A percentile compares a stretch with the other conserved stretches of the same genome.
Evolutionary conservation across 2,329 filamentous ascomycete species (phyloP).

Genomic region (Thermothelomyces thermophilus): DNA sequence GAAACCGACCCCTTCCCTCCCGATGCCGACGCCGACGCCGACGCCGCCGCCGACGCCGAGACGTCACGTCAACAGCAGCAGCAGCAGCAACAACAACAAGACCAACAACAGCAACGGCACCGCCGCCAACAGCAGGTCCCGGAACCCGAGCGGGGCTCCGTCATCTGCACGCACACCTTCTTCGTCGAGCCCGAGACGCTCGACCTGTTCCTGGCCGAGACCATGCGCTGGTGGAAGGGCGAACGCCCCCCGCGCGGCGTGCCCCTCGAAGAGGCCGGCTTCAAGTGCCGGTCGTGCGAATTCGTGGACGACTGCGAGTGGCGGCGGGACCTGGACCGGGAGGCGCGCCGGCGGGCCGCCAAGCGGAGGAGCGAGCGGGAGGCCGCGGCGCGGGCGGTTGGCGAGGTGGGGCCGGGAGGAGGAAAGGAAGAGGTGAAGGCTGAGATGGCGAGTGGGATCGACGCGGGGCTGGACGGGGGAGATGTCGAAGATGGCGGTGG

Average conservation of each 20-base stretch:
- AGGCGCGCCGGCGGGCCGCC: constrained; percentile 30
- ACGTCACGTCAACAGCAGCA: neutral
- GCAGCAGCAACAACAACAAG: neutral
- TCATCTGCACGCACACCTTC: constrained; percentile 53
- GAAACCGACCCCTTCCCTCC: neutral
- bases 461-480: neutral
- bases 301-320: constrained; percentile 75
- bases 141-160: constrained; percentile 33
- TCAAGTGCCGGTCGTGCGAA: constrained; percentile 80
- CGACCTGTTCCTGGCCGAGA: constrained; percentile 57
- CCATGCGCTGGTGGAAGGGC: constrained; percentile 86
- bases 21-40: neutral
- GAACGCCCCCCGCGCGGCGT: constrained; percentile 67
- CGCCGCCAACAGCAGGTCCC: neutral
- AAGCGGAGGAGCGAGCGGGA: constrained; percentile 10
- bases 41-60: neutral
- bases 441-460: neutral
- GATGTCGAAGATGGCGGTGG: neutral
- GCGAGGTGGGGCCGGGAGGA: neutral
- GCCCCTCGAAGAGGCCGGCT: constrained; percentile 67
- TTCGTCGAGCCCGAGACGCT: constrained; percentile 59
- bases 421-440: neutral
- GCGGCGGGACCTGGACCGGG: constrained; percentile 63
- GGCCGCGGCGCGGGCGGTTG: neutral
- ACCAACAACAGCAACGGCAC: neutral